Conservation (phyloP, 257 asterid genomes). For the Ajuga chamaepitys region DNA sequence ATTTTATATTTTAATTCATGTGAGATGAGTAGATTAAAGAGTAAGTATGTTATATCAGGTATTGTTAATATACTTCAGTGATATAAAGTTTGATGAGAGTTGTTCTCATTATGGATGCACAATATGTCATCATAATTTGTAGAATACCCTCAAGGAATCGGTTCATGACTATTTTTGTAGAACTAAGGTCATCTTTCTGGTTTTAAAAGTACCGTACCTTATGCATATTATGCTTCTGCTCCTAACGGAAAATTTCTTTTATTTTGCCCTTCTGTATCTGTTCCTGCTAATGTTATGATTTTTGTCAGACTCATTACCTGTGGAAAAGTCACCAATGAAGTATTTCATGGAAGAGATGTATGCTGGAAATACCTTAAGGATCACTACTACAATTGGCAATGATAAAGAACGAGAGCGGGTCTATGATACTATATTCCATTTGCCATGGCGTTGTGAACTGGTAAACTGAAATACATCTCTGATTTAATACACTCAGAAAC, state of each 20-base stretch:
- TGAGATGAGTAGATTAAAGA: no score
- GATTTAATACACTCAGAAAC: neutral
- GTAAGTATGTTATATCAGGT: neutral
- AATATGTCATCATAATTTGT: neutral
- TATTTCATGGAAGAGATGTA: conserved; percentile 85
- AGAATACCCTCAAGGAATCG: neutral
- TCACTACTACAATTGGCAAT: conserved; percentile 70
- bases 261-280: neutral
- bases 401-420: conserved; percentile 93
- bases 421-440: conserved; percentile 86
- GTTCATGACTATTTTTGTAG: neutral
- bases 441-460: conserved; percentile 99
- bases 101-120: neutral
- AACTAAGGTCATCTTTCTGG: neutral
- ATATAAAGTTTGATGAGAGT: neutral
- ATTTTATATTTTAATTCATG: no score
- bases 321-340: conserved; percentile 75
- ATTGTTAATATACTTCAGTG: neutral
- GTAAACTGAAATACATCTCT: conserved; percentile 35
- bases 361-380: conserved; percentile 83
- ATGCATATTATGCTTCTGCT: neutral
- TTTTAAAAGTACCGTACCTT: neutral
- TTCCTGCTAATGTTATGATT: conserved; percentile 17
- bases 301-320: conserved; percentile 42
- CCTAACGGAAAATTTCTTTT: neutral